Evolutionary conservation across 2,329 filamentous ascomycete species (phyloP).

Genomic region (Aspergillaceae sp.): DNA sequence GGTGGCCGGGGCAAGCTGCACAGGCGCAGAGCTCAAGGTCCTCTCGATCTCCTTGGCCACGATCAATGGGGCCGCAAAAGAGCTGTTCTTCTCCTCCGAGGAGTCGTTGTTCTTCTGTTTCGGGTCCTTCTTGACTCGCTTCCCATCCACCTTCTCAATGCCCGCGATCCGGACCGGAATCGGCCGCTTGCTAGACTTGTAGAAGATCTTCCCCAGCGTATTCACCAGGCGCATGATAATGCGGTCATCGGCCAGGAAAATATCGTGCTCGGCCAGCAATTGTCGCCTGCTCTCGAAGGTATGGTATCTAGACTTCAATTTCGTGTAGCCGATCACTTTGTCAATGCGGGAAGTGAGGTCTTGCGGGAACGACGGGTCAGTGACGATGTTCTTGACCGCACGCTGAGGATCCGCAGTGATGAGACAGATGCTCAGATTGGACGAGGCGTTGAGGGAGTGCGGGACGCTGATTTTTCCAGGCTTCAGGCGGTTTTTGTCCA

Average conservation of each 20-base stretch:
- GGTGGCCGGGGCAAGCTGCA: constrained; percentile 68
- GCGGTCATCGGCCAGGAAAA: constrained; percentile 88
- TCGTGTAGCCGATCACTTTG: constrained; percentile 69
- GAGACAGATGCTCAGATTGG: constrained; percentile 66
- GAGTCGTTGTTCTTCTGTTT: constrained; percentile 40
- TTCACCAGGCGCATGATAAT: constrained; percentile 65
- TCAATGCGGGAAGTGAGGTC: constrained; percentile 60
- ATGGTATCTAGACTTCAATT: constrained; percentile 83
- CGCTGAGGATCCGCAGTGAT: constrained; percentile 79
- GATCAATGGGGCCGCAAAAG: constrained; percentile 52
- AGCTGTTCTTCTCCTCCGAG: constrained; percentile 31
- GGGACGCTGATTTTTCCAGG: constrained; percentile 73
- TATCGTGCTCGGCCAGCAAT: constrained; percentile 74
- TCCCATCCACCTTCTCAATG: constrained; percentile 52
- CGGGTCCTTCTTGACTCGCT: constrained; percentile 50
- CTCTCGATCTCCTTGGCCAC: constrained; percentile 75
- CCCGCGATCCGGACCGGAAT: constrained; percentile 69
- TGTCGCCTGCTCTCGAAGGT: constrained; percentile 81
- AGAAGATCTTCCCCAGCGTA: constrained; percentile 84
- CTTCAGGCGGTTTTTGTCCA: constrained; percentile 70
- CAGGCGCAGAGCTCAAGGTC: constrained; percentile 66
- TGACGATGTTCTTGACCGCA: constrained; percentile 81
- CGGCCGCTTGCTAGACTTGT: constrained; percentile 78
- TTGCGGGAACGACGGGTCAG: constrained; percentile 61
- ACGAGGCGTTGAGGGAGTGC: constrained; percentile 62